These are phyloP conservation scores for Serendipita indica DNA, from an alignment of 768 basidiomycete genomes.

Conservation along the genomic window DNA sequence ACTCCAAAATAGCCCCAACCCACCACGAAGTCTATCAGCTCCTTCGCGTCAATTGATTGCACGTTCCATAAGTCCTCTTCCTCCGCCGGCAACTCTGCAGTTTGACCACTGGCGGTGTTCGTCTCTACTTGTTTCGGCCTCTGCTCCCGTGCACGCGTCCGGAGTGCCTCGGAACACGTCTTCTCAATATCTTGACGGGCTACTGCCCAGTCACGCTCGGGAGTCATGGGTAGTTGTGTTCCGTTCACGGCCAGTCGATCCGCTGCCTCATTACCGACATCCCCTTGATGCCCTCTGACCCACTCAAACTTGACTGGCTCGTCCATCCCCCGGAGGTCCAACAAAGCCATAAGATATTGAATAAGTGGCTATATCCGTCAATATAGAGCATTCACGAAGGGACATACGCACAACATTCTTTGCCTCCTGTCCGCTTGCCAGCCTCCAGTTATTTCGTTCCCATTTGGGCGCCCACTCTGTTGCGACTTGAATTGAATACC, in stretches of 20 bases:
- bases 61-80: neutral
- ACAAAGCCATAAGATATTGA: constrained; percentile 47
- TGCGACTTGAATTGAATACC: constrained; percentile 60
- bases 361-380: constrained; percentile 35
- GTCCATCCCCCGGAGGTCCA: constrained; percentile 38
- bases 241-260: constrained; percentile 59
- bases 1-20: neutral
- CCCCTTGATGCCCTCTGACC: constrained; percentile 67
- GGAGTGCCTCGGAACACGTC: neutral
- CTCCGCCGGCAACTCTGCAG: neutral
- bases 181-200: neutral
- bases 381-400: too few species aligned
- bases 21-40: neutral
- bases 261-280: constrained; percentile 75
- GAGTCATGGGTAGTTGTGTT: constrained; percentile 21
- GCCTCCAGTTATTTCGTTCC: constrained; percentile 27
- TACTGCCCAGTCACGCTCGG: neutral
- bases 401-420: constrained; percentile 37
- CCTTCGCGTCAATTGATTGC: neutral
- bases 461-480: constrained; percentile 14
- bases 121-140: neutral
- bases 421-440: constrained; percentile 37
- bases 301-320: constrained; percentile 50
- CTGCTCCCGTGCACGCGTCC: neutral
- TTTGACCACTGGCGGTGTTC: neutral